Percentiles rank a stretch among this genome's conserved stretches.
phyloP scores from a whole-genome alignment of 2,329 filamentous ascomycete species.

The Colletotrichum destructivum region DNA sequence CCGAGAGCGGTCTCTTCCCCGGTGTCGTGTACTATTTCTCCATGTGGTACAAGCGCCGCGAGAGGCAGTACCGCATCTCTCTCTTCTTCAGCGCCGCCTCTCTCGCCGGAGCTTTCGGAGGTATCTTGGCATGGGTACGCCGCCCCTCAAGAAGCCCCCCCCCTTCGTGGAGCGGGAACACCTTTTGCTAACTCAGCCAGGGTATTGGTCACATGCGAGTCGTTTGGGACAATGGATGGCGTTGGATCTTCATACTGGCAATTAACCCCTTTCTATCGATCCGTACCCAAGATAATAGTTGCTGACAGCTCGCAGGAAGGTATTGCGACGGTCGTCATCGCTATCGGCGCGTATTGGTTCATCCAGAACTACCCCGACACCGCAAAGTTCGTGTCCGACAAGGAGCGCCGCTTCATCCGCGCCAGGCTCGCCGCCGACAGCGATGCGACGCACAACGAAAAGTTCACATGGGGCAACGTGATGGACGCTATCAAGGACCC shows the following conservation, averaged over 20 bases:
- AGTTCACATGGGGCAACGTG: constrained; percentile 79
- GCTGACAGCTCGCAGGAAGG: constrained; percentile 65
- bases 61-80: constrained; percentile 69
- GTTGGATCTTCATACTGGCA: constrained; percentile 74
- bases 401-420: constrained; percentile 71
- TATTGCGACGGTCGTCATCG: constrained; percentile 67
- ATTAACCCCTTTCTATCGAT: constrained; percentile 34
- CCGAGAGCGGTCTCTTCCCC: constrained; percentile 68
- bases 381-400: constrained; percentile 69
- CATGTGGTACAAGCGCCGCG: constrained; percentile 70
- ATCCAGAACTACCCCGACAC: constrained; percentile 77
- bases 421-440: constrained; percentile 76
- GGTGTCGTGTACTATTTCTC: constrained; percentile 66
- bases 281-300: constrained; percentile 41
- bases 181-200: constrained; percentile 44
- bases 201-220: constrained; percentile 70
- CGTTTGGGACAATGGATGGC: constrained; percentile 68
- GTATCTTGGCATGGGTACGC: constrained; percentile 68
- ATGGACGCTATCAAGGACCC: constrained; percentile 74
- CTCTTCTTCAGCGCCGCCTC: constrained; percentile 70
- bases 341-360: constrained; percentile 68
- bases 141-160: accelerated
- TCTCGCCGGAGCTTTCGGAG: constrained; percentile 70
- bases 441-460: constrained; percentile 78
- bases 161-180: accelerated